These are phyloP conservation scores for Excoecaria cochinchinensis DNA, from an alignment of 345 rosid genomes.

Conservation along the genomic window DNA sequence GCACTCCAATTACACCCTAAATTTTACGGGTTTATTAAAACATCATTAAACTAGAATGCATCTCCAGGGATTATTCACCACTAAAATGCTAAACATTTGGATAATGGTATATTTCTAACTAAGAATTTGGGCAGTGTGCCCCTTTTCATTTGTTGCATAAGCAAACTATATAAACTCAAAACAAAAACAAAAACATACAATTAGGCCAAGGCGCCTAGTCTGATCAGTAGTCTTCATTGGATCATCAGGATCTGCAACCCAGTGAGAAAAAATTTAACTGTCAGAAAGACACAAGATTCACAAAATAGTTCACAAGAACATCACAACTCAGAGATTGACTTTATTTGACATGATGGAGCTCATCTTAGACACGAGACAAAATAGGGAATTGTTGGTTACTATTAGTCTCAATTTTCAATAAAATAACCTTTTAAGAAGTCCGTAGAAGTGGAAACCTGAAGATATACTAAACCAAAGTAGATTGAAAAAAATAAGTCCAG, in stretches of 20 bases:
- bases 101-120: too few relatives aligned
- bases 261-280: neutral
- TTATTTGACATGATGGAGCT: neutral
- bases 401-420: neutral
- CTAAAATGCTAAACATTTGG: too few relatives aligned
- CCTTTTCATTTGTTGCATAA: neutral
- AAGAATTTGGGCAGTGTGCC: neutral
- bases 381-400: neutral
- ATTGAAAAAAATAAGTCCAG: neutral
- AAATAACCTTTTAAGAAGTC: neutral
- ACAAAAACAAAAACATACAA: slow-evolving; percentile 43
- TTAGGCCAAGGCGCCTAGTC: slow-evolving; percentile 87
- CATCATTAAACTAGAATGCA: neutral
- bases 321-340: neutral
- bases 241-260: slow-evolving; percentile 75
- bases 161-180: neutral
- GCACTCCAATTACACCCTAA: neutral
- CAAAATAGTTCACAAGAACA: neutral
- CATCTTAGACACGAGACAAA: neutral
- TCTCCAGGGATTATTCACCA: neutral
- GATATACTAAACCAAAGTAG: neutral
- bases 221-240: slow-evolving; percentile 95
- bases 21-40: neutral
- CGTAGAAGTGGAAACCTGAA: neutral
- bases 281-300: neutral